Evolutionary conservation across 306 rosid species (phyloP).

Genomic region (Gleditsia sinensis): DNA sequence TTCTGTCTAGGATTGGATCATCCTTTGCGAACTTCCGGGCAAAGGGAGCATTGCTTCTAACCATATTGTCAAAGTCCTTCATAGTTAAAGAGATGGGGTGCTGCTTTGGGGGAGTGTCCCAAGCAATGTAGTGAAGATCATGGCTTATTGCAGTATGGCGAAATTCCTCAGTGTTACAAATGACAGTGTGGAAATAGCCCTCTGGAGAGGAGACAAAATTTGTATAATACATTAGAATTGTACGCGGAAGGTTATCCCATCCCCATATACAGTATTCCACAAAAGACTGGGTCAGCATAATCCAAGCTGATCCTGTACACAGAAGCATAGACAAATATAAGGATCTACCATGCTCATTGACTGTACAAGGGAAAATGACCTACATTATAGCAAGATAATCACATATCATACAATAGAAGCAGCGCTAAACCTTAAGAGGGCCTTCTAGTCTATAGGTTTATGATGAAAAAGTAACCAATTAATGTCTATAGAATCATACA

Average conservation of each 20-base stretch:
- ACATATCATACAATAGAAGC: conserved; percentile 15
- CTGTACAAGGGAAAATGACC: neutral
- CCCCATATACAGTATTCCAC: conserved; percentile 95
- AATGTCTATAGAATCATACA: neutral
- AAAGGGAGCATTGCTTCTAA: conserved; percentile 80
- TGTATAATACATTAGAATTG: conserved; percentile 84
- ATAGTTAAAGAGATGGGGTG: conserved; percentile 72
- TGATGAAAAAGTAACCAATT: neutral
- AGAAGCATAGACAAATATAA: conserved; percentile 30
- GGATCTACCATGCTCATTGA: conserved; percentile 10
- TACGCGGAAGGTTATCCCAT: conserved; percentile 95
- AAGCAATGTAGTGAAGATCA: conserved; percentile 98
- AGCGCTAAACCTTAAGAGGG: conserved; percentile 3
- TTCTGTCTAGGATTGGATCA: conserved; percentile 82
- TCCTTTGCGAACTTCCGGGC: conserved; percentile 85
- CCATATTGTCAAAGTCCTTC: conserved; percentile 87
- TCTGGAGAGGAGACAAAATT: conserved; percentile 92
- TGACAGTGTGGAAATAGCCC: conserved; percentile 90
- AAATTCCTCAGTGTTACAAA: conserved; percentile 74
- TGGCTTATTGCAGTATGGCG: conserved; percentile 70
- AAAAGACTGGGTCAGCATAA: conserved; percentile 77
- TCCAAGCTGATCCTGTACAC: conserved; percentile 93
- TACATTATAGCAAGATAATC: neutral
- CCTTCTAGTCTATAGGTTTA: neutral
- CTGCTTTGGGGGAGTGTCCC: conserved; percentile 99